Percentiles rank a stretch among this genome's conserved stretches.
Evolutionary conservation across 257 asterid species (phyloP).

Genomic region (Eucommia ulmoides): DNA sequence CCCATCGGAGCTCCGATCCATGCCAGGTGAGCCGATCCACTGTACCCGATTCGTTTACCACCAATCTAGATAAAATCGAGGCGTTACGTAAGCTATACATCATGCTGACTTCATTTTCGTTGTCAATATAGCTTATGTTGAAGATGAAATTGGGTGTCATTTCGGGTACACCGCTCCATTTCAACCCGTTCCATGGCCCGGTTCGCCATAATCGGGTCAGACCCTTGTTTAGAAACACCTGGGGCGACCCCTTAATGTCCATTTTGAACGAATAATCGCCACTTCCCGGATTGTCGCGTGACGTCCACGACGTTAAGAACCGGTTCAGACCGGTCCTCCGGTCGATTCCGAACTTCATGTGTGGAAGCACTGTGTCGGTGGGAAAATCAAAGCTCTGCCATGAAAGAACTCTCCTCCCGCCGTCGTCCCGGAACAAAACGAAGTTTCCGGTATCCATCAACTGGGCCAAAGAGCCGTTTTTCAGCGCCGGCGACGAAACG

Average conservation of each 20-base stretch:
- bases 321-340: constrained; percentile 17
- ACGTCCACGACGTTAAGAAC: constrained; percentile 31
- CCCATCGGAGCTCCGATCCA: constrained; percentile 16
- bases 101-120: constrained; percentile 16
- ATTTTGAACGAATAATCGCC: constrained; percentile 19
- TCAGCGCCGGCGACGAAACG: constrained; percentile 7
- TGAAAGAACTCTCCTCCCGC: constrained; percentile 3
- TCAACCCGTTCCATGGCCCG: constrained; percentile 12
- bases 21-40: constrained; percentile 20
- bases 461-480: constrained; percentile 7
- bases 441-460: constrained; percentile 34
- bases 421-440: constrained; percentile 16
- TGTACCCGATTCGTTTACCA: constrained; percentile 21
- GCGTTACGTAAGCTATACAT: constrained; percentile 13
- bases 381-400: constrained; percentile 59
- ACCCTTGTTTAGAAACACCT: constrained; percentile 7
- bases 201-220: constrained; percentile 15
- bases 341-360: constrained; percentile 24
- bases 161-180: constrained; percentile 26
- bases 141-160: constrained; percentile 22
- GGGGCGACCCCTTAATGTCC: constrained; percentile 23
- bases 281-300: constrained; percentile 21
- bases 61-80: constrained; percentile 17
- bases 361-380: constrained; percentile 31
- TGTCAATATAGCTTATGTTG: constrained; percentile 16